A percentile compares a stretch with the other conserved stretches of the same genome.
Evolutionary conservation across 2,329 filamentous ascomycete species (phyloP).

Genomic region (Diaporthe destruens): DNA sequence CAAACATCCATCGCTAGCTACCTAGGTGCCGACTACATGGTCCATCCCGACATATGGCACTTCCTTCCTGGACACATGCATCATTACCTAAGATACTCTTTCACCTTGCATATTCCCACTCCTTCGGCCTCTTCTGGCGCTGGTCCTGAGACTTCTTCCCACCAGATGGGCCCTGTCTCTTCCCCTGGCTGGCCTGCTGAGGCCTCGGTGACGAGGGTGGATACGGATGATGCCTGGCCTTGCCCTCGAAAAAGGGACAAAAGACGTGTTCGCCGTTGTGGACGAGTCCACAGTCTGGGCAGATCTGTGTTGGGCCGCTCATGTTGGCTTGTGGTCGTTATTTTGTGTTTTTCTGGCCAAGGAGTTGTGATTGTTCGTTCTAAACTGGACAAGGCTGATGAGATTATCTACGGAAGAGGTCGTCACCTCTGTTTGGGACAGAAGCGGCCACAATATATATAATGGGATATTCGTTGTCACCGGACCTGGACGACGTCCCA

Average conservation of each 20-base stretch:
- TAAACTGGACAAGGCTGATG: background rate
- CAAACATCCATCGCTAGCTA: background rate
- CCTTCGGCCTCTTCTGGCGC: background rate
- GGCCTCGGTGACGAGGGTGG: conserved; percentile 8
- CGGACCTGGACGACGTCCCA: background rate
- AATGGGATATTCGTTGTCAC: background rate
- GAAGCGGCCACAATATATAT: background rate
- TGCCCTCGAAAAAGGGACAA: conserved; percentile 7
- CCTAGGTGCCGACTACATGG: background rate
- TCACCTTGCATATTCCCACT: conserved; percentile 24
- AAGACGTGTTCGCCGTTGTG: conserved; percentile 29
- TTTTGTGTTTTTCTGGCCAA: no score
- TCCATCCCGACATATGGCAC: background rate
- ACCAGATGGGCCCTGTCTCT: background rate
- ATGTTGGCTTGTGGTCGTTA: background rate
- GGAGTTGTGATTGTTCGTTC: no score
- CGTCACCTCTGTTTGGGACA: background rate
- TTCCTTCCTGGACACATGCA: background rate
- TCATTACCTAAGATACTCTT: background rate
- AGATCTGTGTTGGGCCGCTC: conserved; percentile 16
- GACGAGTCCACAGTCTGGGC: conserved; percentile 24
- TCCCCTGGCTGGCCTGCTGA: background rate
- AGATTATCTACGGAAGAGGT: accelerated
- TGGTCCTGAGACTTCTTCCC: background rate
- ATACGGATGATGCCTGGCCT: background rate